These are phyloP conservation scores for Hagleromyces aurorensis DNA, from an alignment of 805 yeast species.

Conservation along the genomic window DNA sequence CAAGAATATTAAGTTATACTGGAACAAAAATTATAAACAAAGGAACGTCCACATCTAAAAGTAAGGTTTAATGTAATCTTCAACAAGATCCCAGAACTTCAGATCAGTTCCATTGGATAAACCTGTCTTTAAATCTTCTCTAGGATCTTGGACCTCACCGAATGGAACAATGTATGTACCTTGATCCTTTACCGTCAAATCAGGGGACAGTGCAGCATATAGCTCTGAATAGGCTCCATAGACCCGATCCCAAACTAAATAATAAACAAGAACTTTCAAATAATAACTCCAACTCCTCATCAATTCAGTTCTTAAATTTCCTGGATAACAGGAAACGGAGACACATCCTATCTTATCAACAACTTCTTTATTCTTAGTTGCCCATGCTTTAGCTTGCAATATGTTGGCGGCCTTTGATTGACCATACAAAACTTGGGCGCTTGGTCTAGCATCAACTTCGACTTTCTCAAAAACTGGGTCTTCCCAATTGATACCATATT, in stretches of 20 bases:
- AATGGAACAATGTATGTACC: constrained; percentile 34
- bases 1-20: no score
- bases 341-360: constrained; percentile 26
- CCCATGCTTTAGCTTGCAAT: constrained; percentile 33
- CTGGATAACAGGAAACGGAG: constrained; percentile 33
- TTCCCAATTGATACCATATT: constrained; percentile 30
- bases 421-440: constrained; percentile 24
- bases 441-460: constrained; percentile 15
- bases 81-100: constrained; percentile 24
- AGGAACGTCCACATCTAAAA: no score
- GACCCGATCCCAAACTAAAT: constrained; percentile 15
- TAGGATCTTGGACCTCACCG: constrained; percentile 27
- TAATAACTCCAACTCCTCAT: constrained; percentile 21
- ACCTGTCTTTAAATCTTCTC: constrained; percentile 23
- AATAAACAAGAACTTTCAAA: constrained; percentile 6
- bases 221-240: constrained; percentile 35
- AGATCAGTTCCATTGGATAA: constrained; percentile 23
- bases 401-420: constrained; percentile 35
- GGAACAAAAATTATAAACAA: no score
- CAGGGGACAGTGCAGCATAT: constrained; percentile 33
- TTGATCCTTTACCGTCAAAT: constrained; percentile 21
- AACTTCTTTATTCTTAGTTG: constrained; percentile 18
- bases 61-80: constrained; percentile 10
- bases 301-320: constrained; percentile 29
- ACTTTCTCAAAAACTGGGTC: constrained; percentile 22